Evolutionary conservation across 2,329 filamentous ascomycete species (phyloP).

Genomic region (Fusarium tjaetaba): DNA sequence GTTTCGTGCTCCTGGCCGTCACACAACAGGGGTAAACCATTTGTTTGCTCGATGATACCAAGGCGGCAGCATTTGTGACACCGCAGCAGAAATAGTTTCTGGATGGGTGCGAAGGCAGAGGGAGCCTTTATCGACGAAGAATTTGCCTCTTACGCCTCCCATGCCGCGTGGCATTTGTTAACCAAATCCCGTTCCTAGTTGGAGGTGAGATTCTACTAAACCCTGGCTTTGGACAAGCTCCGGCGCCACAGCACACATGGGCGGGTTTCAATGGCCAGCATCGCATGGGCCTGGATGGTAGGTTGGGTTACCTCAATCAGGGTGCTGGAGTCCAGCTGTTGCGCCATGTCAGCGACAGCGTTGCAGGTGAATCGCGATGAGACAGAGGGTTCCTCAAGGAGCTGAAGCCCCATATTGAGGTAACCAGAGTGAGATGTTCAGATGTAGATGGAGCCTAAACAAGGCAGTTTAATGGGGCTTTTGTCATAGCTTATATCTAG

Average conservation of each 20-base stretch:
- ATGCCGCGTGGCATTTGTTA: slow-evolving; percentile 29
- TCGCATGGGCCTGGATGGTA: slow-evolving; percentile 1
- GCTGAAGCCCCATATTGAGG: slow-evolving; percentile 30
- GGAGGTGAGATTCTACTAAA: neutral
- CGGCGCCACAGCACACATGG: slow-evolving; percentile 27
- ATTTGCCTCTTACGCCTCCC: neutral
- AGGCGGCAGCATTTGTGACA: slow-evolving; percentile 11
- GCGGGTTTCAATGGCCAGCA: slow-evolving; percentile 28
- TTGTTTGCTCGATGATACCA: slow-evolving; percentile 14
- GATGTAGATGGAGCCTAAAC: slow-evolving; percentile 17
- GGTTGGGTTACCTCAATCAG: slow-evolving; percentile 31
- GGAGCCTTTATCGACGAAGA: neutral
- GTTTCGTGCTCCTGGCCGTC: neutral
- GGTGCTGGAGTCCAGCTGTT: slow-evolving; percentile 6
- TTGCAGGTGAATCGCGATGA: slow-evolving; percentile 2
- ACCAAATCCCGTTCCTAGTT: slow-evolving; percentile 3
- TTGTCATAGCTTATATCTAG: slow-evolving; percentile 24
- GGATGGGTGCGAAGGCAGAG: slow-evolving; percentile 18
- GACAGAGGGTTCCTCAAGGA: slow-evolving; percentile 20
- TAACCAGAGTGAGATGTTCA: neutral
- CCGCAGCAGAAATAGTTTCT: neutral
- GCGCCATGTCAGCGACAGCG: slow-evolving; percentile 8
- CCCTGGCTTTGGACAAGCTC: slow-evolving; percentile 13
- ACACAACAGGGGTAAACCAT: neutral
- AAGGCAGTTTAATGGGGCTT: slow-evolving; percentile 22